A percentile compares a stretch with the other conserved stretches of the same genome.
Evolutionary conservation across 208 protist genomes (phyloP).

Genomic region (Trichomonas tenax): DNA sequence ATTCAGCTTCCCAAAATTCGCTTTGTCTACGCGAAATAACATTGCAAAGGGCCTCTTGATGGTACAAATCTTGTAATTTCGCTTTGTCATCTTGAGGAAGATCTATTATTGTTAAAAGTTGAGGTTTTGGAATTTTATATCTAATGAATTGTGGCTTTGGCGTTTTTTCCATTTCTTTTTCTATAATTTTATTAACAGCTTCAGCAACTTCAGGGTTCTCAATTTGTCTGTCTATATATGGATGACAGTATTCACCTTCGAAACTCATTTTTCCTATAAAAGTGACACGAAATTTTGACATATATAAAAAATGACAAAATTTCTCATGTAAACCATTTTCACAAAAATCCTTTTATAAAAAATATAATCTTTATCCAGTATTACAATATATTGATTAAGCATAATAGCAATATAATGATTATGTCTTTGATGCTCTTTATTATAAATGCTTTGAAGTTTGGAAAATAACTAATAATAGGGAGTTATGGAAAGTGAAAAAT

Average conservation of each 20-base stretch:
- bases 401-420: too few species aligned
- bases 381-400: too few species aligned
- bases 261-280: neutral
- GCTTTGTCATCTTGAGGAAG: neutral
- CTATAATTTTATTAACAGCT: neutral
- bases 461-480: too few species aligned
- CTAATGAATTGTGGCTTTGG: neutral
- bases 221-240: neutral
- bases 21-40: neutral
- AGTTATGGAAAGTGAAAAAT: too few species aligned
- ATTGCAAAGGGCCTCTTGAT: neutral
- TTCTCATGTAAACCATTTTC: too few species aligned
- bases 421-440: too few species aligned
- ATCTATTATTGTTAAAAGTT: neutral
- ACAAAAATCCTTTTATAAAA: too few species aligned
- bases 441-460: too few species aligned
- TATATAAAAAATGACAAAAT: too few species aligned
- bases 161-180: neutral
- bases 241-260: neutral
- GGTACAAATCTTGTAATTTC: neutral
- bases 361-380: too few species aligned
- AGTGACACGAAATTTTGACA: too few species aligned
- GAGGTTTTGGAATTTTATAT: neutral
- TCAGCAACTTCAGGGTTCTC: neutral
- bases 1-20: neutral